Evolutionary conservation across 176 grass and related monocot species (phyloP), one percentile per base, ranked within the genome.

Genomic region (Alloteropsis semialata): DNA sequence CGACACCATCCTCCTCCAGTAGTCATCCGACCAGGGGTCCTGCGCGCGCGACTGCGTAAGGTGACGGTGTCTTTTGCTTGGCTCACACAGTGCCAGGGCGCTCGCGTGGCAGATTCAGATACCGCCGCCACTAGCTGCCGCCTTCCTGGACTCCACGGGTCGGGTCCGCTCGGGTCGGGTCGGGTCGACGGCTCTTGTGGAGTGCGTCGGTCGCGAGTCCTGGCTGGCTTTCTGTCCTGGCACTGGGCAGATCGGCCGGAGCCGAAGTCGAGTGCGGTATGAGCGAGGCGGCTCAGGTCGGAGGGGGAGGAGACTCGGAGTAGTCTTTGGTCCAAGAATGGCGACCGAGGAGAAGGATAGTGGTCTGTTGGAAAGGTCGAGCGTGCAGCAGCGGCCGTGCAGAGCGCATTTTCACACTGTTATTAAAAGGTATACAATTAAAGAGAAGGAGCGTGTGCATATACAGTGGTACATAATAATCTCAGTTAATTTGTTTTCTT

Each of bases 331-430:
- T 79, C 77, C 30, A 79, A 65, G 44, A 49, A 42, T 24, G 33
- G 45, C 12, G 30, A 49, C 69, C 25, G 3, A 6, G 6, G 19
- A 1, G 5, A 4, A 54, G 19, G n/a, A 3, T 18, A 38, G 78
- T 80, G 62, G 62, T 80, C 62, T 68, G 62, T 80, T 80, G 33
- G 63, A 80, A 80, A 54, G 63, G 22, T 17, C 32, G 33, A 24
- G 77, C 46, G 62, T 80, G 62, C 45, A 38, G 6, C n/a, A 5
- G 19, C 49, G n/a, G 19, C 29, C 43, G 63, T 61, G 77, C 45
- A 18, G 12, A 18, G 2, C 32, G 34, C 32, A 53, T 37, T 37
- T 80, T 54, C 77, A 68, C 77, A 68, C 77, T 13, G 77, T 14
- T 66, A 65, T 14, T 36, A 50, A 65, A 45, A 48, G 11, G 55